Conservation (phyloP, 164 flowering plant species). For the Kingdonia uniflora region DNA sequence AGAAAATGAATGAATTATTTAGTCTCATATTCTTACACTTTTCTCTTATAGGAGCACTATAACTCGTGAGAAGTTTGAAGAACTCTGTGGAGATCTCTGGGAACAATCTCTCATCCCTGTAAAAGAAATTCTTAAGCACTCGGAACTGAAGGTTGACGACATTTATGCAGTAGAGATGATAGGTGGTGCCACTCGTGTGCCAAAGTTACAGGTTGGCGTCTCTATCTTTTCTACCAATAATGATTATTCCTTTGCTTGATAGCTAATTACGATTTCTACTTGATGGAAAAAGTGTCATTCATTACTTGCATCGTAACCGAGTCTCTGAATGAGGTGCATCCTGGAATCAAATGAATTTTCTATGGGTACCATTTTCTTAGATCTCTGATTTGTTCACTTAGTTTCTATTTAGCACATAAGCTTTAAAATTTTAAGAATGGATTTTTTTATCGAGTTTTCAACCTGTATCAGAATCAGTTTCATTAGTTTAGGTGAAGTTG, state of each 20-base stretch:
- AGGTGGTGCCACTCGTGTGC: slow-evolving; percentile 97
- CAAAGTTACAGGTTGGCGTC: slow-evolving; percentile 77
- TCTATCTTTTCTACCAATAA: not conserved
- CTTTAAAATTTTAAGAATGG: no score
- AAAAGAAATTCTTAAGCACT: slow-evolving; percentile 62
- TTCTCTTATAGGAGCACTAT: slow-evolving; percentile 67
- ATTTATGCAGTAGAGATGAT: slow-evolving; percentile 88
- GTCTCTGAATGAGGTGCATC: no score
- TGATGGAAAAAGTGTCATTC: no score
- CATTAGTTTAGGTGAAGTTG: no score
- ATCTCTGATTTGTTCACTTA: no score
- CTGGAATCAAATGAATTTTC: no score
- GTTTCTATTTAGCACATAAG: no score
- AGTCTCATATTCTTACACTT: not conserved
- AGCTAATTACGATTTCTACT: not conserved
- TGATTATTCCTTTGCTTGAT: not conserved
- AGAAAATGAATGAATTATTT: no score
- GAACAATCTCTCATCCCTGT: slow-evolving; percentile 75
- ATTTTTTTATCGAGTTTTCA: no score
- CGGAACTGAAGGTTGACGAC: slow-evolving; percentile 60
- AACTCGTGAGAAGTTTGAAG: slow-evolving; percentile 92
- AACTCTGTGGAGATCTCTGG: slow-evolving; percentile 91
- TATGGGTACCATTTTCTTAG: no score
- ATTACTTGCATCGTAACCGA: no score
- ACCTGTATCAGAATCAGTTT: no score